Base-by-base conservation (phyloP, 139 green algal genomes). In the Pseudopediastrum boryanum region DNA sequence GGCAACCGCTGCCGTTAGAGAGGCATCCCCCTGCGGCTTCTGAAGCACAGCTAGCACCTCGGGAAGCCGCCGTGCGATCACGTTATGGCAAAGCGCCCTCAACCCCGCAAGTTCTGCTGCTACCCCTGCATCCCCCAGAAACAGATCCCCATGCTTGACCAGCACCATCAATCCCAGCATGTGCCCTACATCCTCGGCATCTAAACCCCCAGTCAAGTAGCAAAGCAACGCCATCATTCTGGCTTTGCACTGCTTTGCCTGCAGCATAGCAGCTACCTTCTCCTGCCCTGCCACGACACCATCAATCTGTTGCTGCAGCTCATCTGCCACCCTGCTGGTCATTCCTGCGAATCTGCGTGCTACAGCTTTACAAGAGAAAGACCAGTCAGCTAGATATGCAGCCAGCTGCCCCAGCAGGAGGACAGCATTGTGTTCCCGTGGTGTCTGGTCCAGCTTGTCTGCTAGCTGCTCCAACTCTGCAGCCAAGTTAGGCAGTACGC, bases 321-420 rank as follows among this genome's bases (percentile, higher is more conserved):
- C 13, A n/a, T 86, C 77, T 10, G 86, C 86, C 42, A 54, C 80
- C 19, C 35, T n/a, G 0, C 5, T 21, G 0, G 80, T 79, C 44
- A 85, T 85, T 16, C 29, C 58, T 12, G 86, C 83, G 78, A 89
- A 88, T 19, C 58, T 64, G 13, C 75, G 62, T 9, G 77, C 75
- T 13, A 85, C 70, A 25, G 46, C 59, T 0, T 7, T 2, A 51
- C 44, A 68, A 35, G 52, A 39, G 25, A 39, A 5, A 39, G 71
- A 19, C 56, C 66, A 84, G 54, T 44, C 56, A 0, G 83, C 67
- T 12, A 90, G 77, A 80, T 85, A 90, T 4, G 80, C 69, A 9
- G 80, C 81, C 12, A 87, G 13, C 63, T 85, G 75, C 2, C 85
- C 85, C 43, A 90, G 80, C 35, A 88, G 63, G 65, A 86, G 54